These are phyloP conservation scores for Globisporangium polare DNA, from an alignment of 352 stramenopile species.

Conservation along the genomic window DNA sequence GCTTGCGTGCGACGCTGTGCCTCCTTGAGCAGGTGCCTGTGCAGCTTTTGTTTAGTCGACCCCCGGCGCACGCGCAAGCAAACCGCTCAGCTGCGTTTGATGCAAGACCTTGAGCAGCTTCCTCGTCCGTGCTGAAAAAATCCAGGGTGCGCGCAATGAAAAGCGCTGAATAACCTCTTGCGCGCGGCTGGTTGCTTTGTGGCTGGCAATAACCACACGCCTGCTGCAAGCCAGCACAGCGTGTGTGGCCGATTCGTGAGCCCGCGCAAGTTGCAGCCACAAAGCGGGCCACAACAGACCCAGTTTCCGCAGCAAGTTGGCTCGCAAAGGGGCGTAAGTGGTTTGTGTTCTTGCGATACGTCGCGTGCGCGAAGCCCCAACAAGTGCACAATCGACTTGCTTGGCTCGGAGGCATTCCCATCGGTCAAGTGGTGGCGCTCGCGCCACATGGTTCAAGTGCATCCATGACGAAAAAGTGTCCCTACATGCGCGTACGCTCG, in stretches of 20 bases:
- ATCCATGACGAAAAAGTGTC: slow-evolving; percentile 6
- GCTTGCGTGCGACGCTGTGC: background rate
- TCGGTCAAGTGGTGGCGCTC: background rate
- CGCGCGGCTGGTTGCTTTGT: background rate
- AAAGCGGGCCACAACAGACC: background rate
- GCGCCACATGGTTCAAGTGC: background rate
- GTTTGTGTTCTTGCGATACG: no score
- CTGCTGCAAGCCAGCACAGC: background rate
- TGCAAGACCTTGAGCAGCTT: slow-evolving; percentile 1
- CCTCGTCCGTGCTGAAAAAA: background rate
- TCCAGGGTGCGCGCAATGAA: background rate
- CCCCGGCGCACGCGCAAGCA: background rate
- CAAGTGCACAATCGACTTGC: background rate
- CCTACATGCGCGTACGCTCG: background rate
- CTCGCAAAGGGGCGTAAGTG: no score
- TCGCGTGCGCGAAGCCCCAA: no score
- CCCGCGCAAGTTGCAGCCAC: slow-evolving; percentile 3
- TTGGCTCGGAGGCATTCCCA: background rate
- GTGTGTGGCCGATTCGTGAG: slow-evolving; percentile 1
- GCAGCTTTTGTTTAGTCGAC: background rate
- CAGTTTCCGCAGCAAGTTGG: background rate
- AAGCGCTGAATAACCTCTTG: background rate
- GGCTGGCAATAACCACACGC: background rate
- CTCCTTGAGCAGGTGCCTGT: background rate
- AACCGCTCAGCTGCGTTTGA: background rate